Evolutionary conservation across 768 basidiomycete species (phyloP).

Genomic region (Collybia sordida): DNA sequence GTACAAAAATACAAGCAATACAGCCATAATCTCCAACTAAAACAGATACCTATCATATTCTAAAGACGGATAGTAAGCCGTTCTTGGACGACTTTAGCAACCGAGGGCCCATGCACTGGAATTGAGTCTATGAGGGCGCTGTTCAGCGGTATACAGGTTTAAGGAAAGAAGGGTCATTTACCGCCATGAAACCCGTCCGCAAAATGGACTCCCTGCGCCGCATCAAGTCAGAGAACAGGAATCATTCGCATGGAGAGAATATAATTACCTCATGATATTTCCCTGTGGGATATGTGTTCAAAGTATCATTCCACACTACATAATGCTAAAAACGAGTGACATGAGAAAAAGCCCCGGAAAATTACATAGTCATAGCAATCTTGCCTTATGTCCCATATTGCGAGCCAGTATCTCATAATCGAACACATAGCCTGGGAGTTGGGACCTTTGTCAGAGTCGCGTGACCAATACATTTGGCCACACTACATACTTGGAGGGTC

Average conservation of each 20-base stretch:
- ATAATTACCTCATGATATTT: constrained; percentile 25
- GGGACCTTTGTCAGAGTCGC: background rate
- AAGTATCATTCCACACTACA: constrained; percentile 69
- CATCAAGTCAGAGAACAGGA: background rate
- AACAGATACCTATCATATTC: too few species aligned
- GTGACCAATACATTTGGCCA: background rate
- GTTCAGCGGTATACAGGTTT: background rate
- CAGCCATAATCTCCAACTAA: too few species aligned
- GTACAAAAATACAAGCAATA: too few species aligned
- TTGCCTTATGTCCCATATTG: constrained; percentile 41
- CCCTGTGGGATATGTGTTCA: constrained; percentile 32
- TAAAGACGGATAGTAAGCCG: constrained; percentile 1
- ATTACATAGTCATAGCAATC: background rate
- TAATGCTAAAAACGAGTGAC: constrained; percentile 50
- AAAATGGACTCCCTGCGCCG: constrained; percentile 6
- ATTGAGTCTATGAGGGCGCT: constrained; percentile 6
- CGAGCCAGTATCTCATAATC: constrained; percentile 46
- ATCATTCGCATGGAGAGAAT: background rate
- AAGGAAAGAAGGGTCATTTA: background rate
- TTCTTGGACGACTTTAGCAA: constrained; percentile 11
- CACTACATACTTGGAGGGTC: constrained; percentile 46
- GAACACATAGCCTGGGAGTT: constrained; percentile 31
- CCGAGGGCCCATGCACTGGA: constrained; percentile 8
- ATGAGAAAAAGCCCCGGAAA: background rate
- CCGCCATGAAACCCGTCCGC: constrained; percentile 11